Conservation (phyloP, 805 yeast genomes). For the Candida dendrica region DNA sequence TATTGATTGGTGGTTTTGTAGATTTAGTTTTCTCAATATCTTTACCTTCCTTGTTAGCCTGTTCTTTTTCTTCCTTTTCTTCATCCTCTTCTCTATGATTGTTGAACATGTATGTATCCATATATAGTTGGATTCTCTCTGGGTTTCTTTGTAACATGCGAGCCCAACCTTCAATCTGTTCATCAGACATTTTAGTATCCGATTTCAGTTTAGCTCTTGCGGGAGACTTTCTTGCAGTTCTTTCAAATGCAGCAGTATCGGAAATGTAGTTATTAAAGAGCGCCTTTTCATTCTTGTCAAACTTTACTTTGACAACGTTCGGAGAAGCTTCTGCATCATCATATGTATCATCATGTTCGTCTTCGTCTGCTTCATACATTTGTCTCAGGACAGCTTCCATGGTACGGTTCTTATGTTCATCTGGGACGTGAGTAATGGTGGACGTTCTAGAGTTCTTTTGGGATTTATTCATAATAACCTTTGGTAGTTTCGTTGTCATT, state of each 20-base stretch:
- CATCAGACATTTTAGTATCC: conserved; percentile 70
- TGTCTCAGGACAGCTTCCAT: conserved; percentile 53
- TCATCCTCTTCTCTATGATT: neutral
- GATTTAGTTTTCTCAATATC: conserved; percentile 1
- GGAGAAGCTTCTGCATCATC: conserved; percentile 38
- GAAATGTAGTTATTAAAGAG: conserved; percentile 51
- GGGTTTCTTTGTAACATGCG: conserved; percentile 66
- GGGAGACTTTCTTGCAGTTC: conserved; percentile 41
- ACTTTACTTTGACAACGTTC: conserved; percentile 9
- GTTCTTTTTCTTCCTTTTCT: conserved; percentile 7
- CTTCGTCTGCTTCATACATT: conserved; percentile 71
- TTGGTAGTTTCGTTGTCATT: conserved; percentile 1
- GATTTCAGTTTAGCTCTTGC: conserved; percentile 44
- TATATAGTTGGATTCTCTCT: conserved; percentile 50
- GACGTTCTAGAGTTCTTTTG: neutral
- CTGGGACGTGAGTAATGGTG: conserved; percentile 27
- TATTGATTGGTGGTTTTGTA: conserved; percentile 5
- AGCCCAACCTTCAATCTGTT: conserved; percentile 92
- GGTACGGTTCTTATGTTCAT: conserved; percentile 49
- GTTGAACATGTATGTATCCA: conserved; percentile 50
- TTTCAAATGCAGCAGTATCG: conserved; percentile 41
- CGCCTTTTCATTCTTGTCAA: conserved; percentile 41
- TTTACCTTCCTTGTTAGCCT: conserved; percentile 4
- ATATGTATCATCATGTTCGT: conserved; percentile 78
- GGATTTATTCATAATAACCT: conserved; percentile 8